These are phyloP conservation scores for Fusarium abutilonis DNA, from an alignment of 2,329 filamentous ascomycete genomes.

Conservation along the genomic window DNA sequence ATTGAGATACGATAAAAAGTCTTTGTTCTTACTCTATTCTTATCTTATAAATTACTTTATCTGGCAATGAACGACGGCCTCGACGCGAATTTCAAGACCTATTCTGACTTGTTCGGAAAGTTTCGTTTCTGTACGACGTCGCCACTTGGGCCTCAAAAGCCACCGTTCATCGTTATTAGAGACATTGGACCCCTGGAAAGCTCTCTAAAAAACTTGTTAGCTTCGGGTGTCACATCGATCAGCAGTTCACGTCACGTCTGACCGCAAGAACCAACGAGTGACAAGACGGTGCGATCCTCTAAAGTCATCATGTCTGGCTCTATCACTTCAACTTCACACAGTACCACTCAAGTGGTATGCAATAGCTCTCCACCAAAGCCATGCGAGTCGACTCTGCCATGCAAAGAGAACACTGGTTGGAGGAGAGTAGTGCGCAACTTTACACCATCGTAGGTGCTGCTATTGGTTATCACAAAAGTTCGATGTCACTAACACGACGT, in stretches of 20 bases:
- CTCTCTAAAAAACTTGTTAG: slow-evolving; percentile 19
- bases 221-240: slow-evolving; percentile 20
- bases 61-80: slow-evolving; percentile 3
- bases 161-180: not conserved
- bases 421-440: slow-evolving; percentile 62
- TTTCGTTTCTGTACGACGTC: not conserved
- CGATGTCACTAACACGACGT: slow-evolving; percentile 6
- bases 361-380: slow-evolving; percentile 16
- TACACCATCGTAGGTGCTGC: slow-evolving; percentile 60
- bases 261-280: slow-evolving; percentile 1
- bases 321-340: slow-evolving; percentile 19
- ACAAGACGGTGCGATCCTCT: slow-evolving; percentile 3
- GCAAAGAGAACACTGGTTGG: slow-evolving; percentile 54
- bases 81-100: not conserved
- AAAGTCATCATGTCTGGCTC: slow-evolving; percentile 32
- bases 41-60: not conserved
- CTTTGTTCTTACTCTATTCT: not conserved
- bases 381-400: slow-evolving; percentile 36
- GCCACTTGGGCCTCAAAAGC: slow-evolving; percentile 2
- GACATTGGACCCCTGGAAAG: slow-evolving; percentile 1
- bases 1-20: slow-evolving; percentile 1
- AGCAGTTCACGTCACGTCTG: slow-evolving; percentile 26
- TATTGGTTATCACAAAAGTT: not conserved
- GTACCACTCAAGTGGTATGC: slow-evolving; percentile 10
- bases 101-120: not conserved